Base-by-base conservation (phyloP, 805 yeast species). In the Wickerhamiella australiensis region DNA sequence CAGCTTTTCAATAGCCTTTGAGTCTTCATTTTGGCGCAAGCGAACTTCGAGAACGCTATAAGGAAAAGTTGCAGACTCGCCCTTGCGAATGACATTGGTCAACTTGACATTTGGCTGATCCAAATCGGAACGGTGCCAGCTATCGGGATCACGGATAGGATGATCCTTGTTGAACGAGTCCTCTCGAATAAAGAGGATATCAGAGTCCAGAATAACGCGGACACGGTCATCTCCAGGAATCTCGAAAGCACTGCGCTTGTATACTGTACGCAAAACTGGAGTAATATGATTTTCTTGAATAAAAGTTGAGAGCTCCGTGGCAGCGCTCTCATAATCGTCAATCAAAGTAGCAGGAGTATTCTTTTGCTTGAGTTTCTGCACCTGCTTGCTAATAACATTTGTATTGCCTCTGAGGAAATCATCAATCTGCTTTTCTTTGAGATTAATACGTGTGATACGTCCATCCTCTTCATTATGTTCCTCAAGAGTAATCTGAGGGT, bases 191-290 rank as follows among this genome's bases (percentile, higher is more conserved):
- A 85, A 88, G 47, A 80, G 62, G 50, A 92, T 78, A 63, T 92
- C 92, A 13, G 94, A 82, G 67, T 90, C 97, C 55, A 90, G 85
- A 41, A 85, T 80, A 53, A 92, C 80, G 63, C 97, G 79, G 35
- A 88, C 82, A 61, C 90, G 77, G 64, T 88, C 94, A 64, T 92
- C 97, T 52, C 96, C 96, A 2, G 98, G 98, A 59, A 90, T 90
- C 71, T 90, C 96, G 72, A 92, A 90, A 2, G 97, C 97, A 5
- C 95, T 85, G 65, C 97, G 76, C 38, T 86, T 84, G 68, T 85
- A 86, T 33, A 81, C 77, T 9, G 96, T 77, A 68, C 97, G 79
- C 63, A 92, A 68, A 35, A 85, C 77, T 12, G 98, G 98, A 66
- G 85, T 84, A 55, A 90, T 72, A 53, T 78, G 74, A 57, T 79